Conservation (phyloP, 1,139 yeast genomes). For the Taphrina sp. region DNA sequence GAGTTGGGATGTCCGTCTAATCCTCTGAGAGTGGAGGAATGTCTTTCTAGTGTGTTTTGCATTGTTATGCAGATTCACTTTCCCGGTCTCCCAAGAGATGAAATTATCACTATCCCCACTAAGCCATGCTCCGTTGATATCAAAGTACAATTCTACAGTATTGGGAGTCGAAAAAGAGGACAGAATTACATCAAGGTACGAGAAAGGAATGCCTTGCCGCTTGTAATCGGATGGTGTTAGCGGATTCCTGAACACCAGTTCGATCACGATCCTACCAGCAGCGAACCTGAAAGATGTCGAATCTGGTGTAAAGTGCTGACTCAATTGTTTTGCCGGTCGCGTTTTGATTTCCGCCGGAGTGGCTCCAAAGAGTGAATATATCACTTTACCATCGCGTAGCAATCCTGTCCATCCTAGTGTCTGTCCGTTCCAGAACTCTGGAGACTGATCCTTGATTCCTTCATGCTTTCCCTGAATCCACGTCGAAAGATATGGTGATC, state of each 20-base stretch:
- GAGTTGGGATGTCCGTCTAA: conserved; percentile 5
- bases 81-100: conserved; percentile 4
- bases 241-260: conserved; percentile 10
- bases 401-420: conserved; percentile 17
- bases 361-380: conserved; percentile 12
- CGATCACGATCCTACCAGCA: neutral
- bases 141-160: conserved; percentile 7
- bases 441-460: conserved; percentile 5
- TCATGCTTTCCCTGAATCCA: conserved; percentile 15
- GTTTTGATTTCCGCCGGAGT: neutral
- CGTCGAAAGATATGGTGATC: conserved; percentile 12
- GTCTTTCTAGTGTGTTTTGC: neutral
- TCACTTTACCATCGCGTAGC: neutral
- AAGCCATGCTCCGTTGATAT: conserved; percentile 17
- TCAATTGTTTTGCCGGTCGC: conserved; percentile 1
- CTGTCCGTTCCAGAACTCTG: conserved; percentile 24
- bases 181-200: conserved; percentile 8
- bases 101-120: conserved; percentile 9
- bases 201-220: conserved; percentile 10
- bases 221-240: conserved; percentile 10
- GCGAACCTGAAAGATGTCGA: neutral
- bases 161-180: neutral
- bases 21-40: neutral
- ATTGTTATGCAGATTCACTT: too few relatives aligned
- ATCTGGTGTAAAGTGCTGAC: conserved; percentile 2